phyloP scores from a whole-genome alignment of 208 protist genomes.

The Leishmania guyanensis region DNA sequence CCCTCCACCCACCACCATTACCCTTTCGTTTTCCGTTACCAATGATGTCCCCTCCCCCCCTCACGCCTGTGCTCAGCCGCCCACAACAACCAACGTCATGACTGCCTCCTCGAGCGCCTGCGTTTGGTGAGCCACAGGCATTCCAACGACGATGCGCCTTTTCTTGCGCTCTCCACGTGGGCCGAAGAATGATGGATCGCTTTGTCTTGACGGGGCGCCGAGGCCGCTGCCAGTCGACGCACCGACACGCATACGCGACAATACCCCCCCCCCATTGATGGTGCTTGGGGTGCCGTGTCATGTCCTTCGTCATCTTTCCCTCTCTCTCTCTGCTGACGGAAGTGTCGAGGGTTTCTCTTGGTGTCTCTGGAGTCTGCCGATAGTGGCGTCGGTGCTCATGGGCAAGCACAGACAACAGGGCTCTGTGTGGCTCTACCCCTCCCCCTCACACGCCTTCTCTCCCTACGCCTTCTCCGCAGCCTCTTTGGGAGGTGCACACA shows the following conservation, averaged over 20 bases:
- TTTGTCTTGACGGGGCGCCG: background rate
- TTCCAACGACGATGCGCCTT: background rate
- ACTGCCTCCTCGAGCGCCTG: background rate
- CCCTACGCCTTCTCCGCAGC: background rate
- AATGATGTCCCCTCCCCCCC: background rate
- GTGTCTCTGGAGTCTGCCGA: background rate
- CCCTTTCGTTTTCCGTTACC: background rate
- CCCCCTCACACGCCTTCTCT: background rate
- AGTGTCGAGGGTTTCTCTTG: background rate
- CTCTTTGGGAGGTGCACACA: background rate
- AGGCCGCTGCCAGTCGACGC: background rate
- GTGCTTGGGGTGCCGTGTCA: background rate
- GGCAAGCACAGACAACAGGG: background rate
- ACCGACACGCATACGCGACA: background rate
- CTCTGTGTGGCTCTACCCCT: background rate
- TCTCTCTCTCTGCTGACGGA: background rate
- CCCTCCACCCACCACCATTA: background rate
- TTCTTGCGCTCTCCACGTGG: background rate
- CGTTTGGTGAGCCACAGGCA: background rate
- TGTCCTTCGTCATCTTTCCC: background rate
- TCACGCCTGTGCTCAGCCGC: background rate
- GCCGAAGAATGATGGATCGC: background rate
- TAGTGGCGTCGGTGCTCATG: background rate
- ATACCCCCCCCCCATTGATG: background rate
- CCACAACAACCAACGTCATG: background rate